Percentiles rank a stretch among this genome's conserved stretches.
These are phyloP conservation scores for Rosa chinensis DNA, from an alignment of 306 rosid species.

Conservation along the genomic window DNA sequence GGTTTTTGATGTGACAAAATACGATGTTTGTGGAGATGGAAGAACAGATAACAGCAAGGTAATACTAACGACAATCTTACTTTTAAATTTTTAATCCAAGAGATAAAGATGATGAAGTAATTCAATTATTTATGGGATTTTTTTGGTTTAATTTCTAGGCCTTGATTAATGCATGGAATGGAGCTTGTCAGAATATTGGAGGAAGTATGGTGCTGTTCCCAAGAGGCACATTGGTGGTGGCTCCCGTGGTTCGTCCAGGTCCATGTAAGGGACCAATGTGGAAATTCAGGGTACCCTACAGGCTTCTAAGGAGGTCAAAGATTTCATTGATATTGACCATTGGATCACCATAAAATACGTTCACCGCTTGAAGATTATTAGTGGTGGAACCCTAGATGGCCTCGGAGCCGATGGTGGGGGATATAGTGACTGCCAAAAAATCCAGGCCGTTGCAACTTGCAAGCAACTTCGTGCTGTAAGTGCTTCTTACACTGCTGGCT, in stretches of 20 bases:
- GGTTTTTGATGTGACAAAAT: slow-evolving; percentile 15
- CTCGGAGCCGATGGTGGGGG: slow-evolving; percentile 14
- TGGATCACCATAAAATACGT: slow-evolving; percentile 24
- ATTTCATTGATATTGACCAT: background rate
- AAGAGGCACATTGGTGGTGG: background rate
- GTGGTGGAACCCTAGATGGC: slow-evolving; percentile 21
- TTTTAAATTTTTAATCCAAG: background rate
- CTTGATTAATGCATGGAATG: slow-evolving; percentile 6
- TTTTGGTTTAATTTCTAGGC: background rate
- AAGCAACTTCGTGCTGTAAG: slow-evolving; percentile 19
- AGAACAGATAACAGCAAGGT: slow-evolving; percentile 22
- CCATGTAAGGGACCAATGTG: slow-evolving; percentile 25
- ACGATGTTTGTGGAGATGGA: slow-evolving; percentile 18
- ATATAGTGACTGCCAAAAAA: background rate
- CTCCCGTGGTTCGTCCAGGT: slow-evolving; percentile 14
- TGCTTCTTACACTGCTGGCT: background rate
- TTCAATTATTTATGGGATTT: background rate
- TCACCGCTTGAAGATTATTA: background rate
- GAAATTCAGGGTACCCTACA: slow-evolving; percentile 3
- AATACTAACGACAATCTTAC: background rate
- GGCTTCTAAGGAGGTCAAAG: background rate
- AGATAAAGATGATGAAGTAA: background rate
- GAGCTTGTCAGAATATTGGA: slow-evolving; percentile 19
- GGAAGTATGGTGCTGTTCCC: slow-evolving; percentile 18
- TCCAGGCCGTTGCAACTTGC: background rate